These are phyloP conservation scores for Ballota nigra DNA, from an alignment of 257 asterid genomes.

Conservation along the genomic window DNA sequence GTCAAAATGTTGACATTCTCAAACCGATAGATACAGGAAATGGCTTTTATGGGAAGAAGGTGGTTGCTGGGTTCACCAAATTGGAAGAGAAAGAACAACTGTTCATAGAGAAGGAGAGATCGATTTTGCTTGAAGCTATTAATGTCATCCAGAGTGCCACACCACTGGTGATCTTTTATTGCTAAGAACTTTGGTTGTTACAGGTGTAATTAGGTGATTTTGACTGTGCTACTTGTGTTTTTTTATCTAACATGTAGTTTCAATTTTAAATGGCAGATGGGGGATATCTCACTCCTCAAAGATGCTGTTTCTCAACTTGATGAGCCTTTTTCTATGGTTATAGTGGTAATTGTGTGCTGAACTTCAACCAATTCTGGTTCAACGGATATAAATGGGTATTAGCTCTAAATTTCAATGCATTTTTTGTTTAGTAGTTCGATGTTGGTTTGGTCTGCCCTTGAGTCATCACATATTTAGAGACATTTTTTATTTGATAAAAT, in stretches of 20 bases:
- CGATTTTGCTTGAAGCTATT: conserved; percentile 61
- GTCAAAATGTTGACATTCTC: conserved; percentile 30
- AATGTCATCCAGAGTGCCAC: conserved; percentile 67
- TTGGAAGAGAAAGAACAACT: conserved; percentile 64
- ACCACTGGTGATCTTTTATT: conserved; percentile 89
- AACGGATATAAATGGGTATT: conserved; percentile 93
- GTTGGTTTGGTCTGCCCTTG: conserved; percentile 29
- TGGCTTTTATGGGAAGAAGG: conserved; percentile 60
- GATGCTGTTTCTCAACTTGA: conserved; percentile 98
- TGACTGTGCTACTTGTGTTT: conserved; percentile 24
- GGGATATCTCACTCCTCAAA: conserved; percentile 91
- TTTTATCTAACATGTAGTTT: conserved; percentile 34
- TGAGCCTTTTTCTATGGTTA: conserved; percentile 95
- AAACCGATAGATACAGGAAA: conserved; percentile 38
- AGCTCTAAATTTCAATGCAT: conserved; percentile 81
- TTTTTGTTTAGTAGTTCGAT: conserved; percentile 43
- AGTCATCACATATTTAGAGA: conserved; percentile 18
- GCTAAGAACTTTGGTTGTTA: conserved; percentile 57
- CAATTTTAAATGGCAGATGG: conserved; percentile 75
- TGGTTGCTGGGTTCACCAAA: conserved; percentile 51
- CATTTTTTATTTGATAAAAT: background rate
- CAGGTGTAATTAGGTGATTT: conserved; percentile 25
- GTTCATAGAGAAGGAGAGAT: conserved; percentile 62
- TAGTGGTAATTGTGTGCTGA: conserved; percentile 99
- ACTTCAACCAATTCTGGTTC: conserved; percentile 99